Base-by-base conservation (phyloP, 495 filamentous ascomycete species). In the Aspergillus campestris region DNA sequence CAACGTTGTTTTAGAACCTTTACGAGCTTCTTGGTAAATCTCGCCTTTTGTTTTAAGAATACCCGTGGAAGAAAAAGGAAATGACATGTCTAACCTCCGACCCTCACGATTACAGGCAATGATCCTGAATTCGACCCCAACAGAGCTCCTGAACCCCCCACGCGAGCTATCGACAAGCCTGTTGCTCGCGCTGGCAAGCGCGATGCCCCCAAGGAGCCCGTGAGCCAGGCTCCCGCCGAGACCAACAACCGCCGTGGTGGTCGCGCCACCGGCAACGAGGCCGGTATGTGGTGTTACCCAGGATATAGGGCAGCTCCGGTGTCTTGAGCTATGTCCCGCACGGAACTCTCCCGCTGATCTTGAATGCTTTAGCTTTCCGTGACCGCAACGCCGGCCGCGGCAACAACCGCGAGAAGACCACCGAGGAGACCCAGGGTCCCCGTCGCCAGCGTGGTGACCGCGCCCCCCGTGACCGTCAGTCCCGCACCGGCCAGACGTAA, bases 21-120 rank as follows among this genome's bases (percentile, higher is more conserved):
- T 94, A 81, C 77, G 86, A 87, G 77, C 77, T 88, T 72, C 87
- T 94, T 73, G 87, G 87, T 92, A 84, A 62, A 67, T 68, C 61
- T 57, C 52, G 59, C 54, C 61, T 53, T 55, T 45, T 44, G 11
- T 47, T 44, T 24, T 24, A 4, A 4, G 18, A 24, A 24, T 24
- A 24, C 4, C 4, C 4, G 18, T 24, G 18, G 18, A 24, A 24
- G 18, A 1, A 24, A 24, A 24, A 4, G 18, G 4, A 24, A 5
- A 28, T 35, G 30, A 31, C 31, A 37, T 32, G 11, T 51, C 45
- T 56, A 49, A 57, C 45, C 28, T 36, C 51, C 43, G 29, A 52
- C 46, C 56, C 51, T 55, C 51, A 44, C 12, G 18, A 29, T 50
- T 55, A 34, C 59, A 89, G 84, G 84, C 77, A 95, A 95, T 72